phyloP scores from a whole-genome alignment of 192 early-diverging fungal species.

The Linnemannia schmuckeri region DNA sequence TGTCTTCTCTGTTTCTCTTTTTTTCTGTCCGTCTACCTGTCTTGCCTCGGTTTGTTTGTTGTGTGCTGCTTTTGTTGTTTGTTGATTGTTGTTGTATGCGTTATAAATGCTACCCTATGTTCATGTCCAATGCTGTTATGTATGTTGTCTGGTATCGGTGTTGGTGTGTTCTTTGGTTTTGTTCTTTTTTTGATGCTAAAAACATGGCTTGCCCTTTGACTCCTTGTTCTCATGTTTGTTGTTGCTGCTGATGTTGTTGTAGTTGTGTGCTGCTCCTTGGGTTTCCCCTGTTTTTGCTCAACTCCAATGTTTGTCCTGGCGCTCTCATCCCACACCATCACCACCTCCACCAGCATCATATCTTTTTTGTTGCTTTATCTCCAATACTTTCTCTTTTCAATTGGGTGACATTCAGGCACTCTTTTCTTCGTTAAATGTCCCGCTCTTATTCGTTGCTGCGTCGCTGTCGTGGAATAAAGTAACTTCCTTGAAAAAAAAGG shows the following conservation, averaged over 20 bases:
- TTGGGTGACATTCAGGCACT: background rate
- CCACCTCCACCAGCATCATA: background rate
- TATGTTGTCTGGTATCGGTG: too few relatives aligned
- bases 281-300: background rate
- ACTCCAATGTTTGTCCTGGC: background rate
- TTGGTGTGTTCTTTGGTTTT: too few relatives aligned
- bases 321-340: background rate
- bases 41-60: background rate
- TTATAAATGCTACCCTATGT: too few relatives aligned
- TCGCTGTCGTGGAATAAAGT: too few relatives aligned
- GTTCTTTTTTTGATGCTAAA: too few relatives aligned
- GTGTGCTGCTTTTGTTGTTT: background rate
- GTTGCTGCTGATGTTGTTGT: background rate
- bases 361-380: background rate
- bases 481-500: too few relatives aligned
- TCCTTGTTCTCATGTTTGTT: background rate
- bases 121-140: too few relatives aligned
- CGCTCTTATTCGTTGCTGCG: too few relatives aligned
- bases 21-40: too few relatives aligned
- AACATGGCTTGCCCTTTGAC: too few relatives aligned
- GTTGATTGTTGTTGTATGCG: background rate
- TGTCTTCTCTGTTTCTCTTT: too few relatives aligned
- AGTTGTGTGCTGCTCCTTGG: background rate
- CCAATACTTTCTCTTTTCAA: background rate
- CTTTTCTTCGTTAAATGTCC: too few relatives aligned